phyloP scores from a whole-genome alignment of 2,329 filamentous ascomycete species.

The Xylaria sp. region DNA sequence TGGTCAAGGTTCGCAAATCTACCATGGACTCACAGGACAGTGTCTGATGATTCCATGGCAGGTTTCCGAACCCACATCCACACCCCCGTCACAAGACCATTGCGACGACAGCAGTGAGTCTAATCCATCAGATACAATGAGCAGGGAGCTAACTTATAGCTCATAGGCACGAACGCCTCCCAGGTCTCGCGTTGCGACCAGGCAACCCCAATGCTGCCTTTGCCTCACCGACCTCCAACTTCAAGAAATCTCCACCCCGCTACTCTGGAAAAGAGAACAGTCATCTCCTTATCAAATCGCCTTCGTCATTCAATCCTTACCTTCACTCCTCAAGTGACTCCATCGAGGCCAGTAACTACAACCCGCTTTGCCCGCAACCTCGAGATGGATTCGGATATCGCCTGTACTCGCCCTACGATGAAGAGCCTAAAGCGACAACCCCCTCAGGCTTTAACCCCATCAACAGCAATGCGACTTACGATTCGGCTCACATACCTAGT shows the following conservation, averaged over 20 bases:
- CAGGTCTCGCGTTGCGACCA: constrained; percentile 50
- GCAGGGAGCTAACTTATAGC: constrained; percentile 36
- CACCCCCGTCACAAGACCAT: constrained; percentile 28
- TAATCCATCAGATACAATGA: constrained; percentile 31
- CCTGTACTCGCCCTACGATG: constrained; percentile 44
- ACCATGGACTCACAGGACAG: constrained; percentile 30
- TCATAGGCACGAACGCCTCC: constrained; percentile 50
- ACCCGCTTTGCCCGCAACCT: constrained; percentile 50
- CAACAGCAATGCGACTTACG: constrained; percentile 39
- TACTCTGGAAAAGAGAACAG: constrained; percentile 50
- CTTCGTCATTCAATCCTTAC: constrained; percentile 45
- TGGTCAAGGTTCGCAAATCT: constrained; percentile 44
- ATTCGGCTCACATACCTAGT: constrained; percentile 39
- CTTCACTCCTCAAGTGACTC: constrained; percentile 42
- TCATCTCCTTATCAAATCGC: constrained; percentile 40
- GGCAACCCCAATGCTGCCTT: constrained; percentile 53
- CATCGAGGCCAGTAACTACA: constrained; percentile 44
- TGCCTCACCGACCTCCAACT: constrained; percentile 42
- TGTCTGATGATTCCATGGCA: constrained; percentile 34
- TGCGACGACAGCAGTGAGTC: constrained; percentile 44
- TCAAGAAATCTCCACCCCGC: constrained; percentile 43
- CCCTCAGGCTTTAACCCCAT: constrained; percentile 45
- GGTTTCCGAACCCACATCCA: constrained; percentile 38
- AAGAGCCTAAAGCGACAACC: constrained; percentile 41
- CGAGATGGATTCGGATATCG: constrained; percentile 46